Percentiles rank a stretch among this genome's conserved stretches.
phyloP scores from a whole-genome alignment of 2,329 filamentous ascomycete genomes.

The Graphilbum sp. region DNA sequence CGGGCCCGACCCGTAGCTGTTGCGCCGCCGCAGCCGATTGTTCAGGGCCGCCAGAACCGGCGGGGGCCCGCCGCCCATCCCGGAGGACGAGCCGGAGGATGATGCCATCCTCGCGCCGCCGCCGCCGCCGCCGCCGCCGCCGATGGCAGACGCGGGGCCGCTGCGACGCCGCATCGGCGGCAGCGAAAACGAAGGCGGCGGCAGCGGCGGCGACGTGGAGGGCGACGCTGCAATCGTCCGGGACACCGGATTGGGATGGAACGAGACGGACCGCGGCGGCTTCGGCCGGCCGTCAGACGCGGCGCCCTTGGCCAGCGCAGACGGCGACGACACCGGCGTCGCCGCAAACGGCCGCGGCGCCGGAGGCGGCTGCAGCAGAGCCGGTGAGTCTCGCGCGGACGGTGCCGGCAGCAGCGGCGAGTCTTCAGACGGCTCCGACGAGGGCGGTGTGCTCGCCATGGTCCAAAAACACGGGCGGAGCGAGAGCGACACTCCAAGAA shows the following conservation, averaged over 20 bases:
- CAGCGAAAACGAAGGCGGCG: slow-evolving; percentile 20
- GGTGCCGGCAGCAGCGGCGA: background rate
- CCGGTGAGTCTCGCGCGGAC: slow-evolving; percentile 2
- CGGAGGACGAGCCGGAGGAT: background rate
- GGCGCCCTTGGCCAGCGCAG: slow-evolving; percentile 8
- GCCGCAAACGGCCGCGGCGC: background rate
- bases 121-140: background rate
- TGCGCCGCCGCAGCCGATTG: slow-evolving; percentile 70
- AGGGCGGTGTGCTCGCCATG: slow-evolving; percentile 1
- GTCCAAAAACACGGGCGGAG: slow-evolving; percentile 2
- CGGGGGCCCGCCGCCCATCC: slow-evolving; percentile 13
- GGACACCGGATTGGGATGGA: slow-evolving; percentile 54
- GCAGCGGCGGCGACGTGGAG: slow-evolving; percentile 2
- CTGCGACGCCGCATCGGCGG: slow-evolving; percentile 11
- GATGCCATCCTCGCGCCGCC: too few species aligned
- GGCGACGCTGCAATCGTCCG: slow-evolving; percentile 35
- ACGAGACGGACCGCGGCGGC: slow-evolving; percentile 52
- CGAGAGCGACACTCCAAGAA: too few species aligned
- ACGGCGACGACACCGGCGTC: slow-evolving; percentile 5
- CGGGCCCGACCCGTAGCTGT: slow-evolving; percentile 48
- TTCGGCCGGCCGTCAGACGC: slow-evolving; percentile 22
- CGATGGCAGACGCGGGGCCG: slow-evolving; percentile 2
- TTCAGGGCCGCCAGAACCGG: slow-evolving; percentile 68
- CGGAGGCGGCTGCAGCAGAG: background rate
- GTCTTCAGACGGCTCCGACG: background rate